Evolutionary conservation across 208 protist species (phyloP).

Genomic region (Blechomonas ayalai): DNA sequence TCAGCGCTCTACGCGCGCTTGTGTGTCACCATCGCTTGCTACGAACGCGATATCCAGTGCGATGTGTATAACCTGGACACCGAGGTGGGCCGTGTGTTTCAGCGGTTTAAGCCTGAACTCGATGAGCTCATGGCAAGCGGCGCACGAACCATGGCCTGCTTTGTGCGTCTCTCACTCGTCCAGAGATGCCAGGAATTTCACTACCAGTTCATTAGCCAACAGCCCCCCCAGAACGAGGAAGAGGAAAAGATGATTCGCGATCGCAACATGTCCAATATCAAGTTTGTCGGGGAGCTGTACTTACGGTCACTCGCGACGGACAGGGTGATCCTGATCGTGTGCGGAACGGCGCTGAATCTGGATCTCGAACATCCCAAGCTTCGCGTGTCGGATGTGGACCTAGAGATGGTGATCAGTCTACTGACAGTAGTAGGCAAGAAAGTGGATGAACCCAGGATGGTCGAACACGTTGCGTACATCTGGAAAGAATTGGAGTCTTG

Average conservation of each 20-base stretch:
- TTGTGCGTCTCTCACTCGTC: conserved; percentile 40
- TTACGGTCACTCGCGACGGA: conserved; percentile 56
- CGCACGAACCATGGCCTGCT: background rate
- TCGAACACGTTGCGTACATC: conserved; percentile 16
- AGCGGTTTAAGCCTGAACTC: conserved; percentile 3
- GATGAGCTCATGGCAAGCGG: conserved; percentile 1
- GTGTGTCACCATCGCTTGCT: conserved; percentile 65
- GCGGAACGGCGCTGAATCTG: conserved; percentile 26
- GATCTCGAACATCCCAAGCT: conserved; percentile 5
- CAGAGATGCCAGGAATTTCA: conserved; percentile 47
- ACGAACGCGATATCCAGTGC: conserved; percentile 68
- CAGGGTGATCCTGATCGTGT: conserved; percentile 56
- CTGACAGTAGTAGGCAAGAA: conserved; percentile 76
- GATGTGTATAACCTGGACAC: no score
- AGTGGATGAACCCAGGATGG: conserved; percentile 42
- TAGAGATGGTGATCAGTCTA: conserved; percentile 77
- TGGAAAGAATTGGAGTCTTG: conserved; percentile 48
- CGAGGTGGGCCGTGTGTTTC: background rate
- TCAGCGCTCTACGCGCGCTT: conserved; percentile 73
- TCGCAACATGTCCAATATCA: conserved; percentile 87
- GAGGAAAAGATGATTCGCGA: conserved; percentile 61
- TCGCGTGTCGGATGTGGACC: conserved; percentile 58
- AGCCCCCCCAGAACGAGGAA: conserved; percentile 26
- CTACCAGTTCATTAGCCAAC: conserved; percentile 37
- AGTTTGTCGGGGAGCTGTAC: conserved; percentile 88